These are phyloP conservation scores for Phialophora macrospora DNA, from an alignment of 2,329 filamentous ascomycete genomes.

Conservation along the genomic window DNA sequence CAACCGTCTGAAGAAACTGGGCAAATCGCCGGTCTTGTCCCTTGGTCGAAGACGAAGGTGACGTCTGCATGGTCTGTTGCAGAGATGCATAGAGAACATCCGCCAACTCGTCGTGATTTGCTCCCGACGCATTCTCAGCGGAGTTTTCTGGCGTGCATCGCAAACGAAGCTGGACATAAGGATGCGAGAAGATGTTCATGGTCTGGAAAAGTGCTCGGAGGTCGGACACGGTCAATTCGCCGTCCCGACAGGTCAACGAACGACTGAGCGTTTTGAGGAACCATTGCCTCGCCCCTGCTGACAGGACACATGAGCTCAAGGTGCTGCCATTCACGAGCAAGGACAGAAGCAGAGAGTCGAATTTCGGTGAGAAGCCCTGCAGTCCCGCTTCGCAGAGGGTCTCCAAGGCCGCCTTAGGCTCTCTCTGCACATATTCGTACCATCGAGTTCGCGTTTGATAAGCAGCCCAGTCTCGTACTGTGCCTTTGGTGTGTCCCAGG, in stretches of 20 bases:
- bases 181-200: conserved; percentile 34
- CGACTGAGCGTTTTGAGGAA: conserved; percentile 24
- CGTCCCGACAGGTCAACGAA: conserved; percentile 13
- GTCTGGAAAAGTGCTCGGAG: conserved; percentile 42
- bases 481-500: conserved; percentile 34
- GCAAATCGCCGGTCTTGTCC: conserved; percentile 21
- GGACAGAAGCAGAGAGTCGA: conserved; percentile 15
- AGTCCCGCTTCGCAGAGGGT: conserved; percentile 39
- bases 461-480: conserved; percentile 13
- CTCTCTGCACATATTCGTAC: conserved; percentile 41
- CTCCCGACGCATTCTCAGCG: conserved; percentile 16
- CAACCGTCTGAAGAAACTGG: conserved; percentile 25
- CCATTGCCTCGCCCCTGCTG: conserved; percentile 20
- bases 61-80: conserved; percentile 16
- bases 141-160: conserved; percentile 17
- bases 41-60: not conserved
- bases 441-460: conserved; percentile 32
- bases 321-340: conserved; percentile 19
- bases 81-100: conserved; percentile 40
- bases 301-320: conserved; percentile 13
- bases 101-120: conserved; percentile 35
- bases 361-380: conserved; percentile 38
- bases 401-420: conserved; percentile 45
- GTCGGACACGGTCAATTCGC: conserved; percentile 11
- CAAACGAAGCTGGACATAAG: conserved; percentile 30